These are phyloP conservation scores for Nakazawaea ernobii DNA, from an alignment of 805 yeast species.

Conservation along the genomic window DNA sequence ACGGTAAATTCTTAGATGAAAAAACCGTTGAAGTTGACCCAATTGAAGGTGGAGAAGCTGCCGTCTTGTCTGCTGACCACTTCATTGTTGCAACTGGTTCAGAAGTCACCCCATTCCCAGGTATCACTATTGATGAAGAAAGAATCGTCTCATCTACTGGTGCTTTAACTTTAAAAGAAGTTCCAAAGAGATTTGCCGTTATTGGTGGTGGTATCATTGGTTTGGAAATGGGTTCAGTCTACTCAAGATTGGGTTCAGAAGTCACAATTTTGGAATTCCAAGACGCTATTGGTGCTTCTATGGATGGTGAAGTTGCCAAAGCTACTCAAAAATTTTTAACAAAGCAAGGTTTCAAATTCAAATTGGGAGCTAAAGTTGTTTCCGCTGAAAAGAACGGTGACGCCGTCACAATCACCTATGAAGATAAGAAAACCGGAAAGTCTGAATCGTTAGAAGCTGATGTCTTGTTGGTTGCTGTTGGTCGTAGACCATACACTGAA, in stretches of 20 bases:
- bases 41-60: slow-evolving; percentile 76
- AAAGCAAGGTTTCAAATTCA: slow-evolving; percentile 94
- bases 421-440: slow-evolving; percentile 82
- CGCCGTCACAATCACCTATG: slow-evolving; percentile 77
- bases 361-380: slow-evolving; percentile 85
- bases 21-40: slow-evolving; percentile 75
- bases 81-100: slow-evolving; percentile 97
- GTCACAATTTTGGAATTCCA: slow-evolving; percentile 93
- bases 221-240: slow-evolving; percentile 98
- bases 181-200: slow-evolving; percentile 87
- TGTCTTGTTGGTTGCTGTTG: slow-evolving; percentile 92
- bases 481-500: slow-evolving; percentile 95
- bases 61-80: slow-evolving; percentile 72
- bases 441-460: slow-evolving; percentile 80
- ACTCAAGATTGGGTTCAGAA: slow-evolving; percentile 90
- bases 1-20: slow-evolving; percentile 82
- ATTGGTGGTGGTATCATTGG: slow-evolving; percentile 99
- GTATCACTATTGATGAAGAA: slow-evolving; percentile 93
- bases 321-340: slow-evolving; percentile 81
- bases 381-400: slow-evolving; percentile 88
- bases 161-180: slow-evolving; percentile 72
- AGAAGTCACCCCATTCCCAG: slow-evolving; percentile 98
- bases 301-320: slow-evolving; percentile 95
- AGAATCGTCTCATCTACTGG: slow-evolving; percentile 97
- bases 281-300: slow-evolving; percentile 91